Conservation (phyloP, 352 stramenopile genomes). For the Sclerospora graminicola region DNA sequence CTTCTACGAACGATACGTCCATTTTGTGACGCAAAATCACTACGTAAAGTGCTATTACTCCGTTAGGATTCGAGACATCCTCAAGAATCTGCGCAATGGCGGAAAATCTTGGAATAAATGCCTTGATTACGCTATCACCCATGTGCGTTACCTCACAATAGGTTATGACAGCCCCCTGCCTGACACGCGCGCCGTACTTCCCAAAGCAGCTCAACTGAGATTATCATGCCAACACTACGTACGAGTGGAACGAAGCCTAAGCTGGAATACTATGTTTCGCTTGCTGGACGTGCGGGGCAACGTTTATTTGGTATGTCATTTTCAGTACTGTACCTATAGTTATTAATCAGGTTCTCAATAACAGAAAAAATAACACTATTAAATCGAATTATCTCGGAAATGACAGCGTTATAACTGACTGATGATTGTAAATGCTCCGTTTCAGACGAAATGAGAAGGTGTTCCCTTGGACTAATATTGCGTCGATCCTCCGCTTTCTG, state of each 20-base stretch:
- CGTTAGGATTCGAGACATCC: constrained; percentile 79
- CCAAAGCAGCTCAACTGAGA: constrained; percentile 87
- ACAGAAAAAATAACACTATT: no score
- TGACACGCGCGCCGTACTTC: constrained; percentile 87
- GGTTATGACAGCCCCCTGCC: constrained; percentile 79
- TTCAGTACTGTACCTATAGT: no score
- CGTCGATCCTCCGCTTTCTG: no score
- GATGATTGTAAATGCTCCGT: no score
- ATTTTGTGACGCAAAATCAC: constrained; percentile 95
- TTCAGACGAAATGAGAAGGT: no score
- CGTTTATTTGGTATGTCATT: no score
- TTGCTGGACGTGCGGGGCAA: constrained; percentile 56
- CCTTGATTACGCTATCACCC: constrained; percentile 68
- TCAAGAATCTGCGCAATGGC: constrained; percentile 85
- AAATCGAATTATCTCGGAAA: no score
- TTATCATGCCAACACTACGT: constrained; percentile 98
- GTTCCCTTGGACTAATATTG: no score
- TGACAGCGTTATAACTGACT: no score
- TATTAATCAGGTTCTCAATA: no score
- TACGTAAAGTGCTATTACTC: constrained; percentile 95
- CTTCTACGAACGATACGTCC: constrained; percentile 91
- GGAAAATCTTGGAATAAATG: constrained; percentile 82
- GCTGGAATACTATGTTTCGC: constrained; percentile 99
- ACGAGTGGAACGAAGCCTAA: no score
- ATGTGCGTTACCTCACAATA: constrained; percentile 84